Percentiles rank a stretch among this genome's conserved stretches.
phyloP scores from a whole-genome alignment of 768 basidiomycete species.

The Naganishia vaughanmartiniae region DNA sequence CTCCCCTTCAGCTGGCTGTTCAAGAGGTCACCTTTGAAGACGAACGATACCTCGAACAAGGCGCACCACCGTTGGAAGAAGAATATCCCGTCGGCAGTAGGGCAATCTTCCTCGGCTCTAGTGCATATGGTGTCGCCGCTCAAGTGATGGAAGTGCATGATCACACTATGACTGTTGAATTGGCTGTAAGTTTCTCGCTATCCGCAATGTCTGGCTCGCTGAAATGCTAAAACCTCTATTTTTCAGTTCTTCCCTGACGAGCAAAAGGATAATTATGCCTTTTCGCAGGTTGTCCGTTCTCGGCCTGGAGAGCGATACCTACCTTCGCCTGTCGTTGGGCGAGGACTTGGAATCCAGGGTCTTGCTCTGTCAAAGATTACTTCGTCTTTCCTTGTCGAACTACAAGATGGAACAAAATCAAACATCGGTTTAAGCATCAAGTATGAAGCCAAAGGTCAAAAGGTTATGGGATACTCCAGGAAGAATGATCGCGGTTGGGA shows the following conservation, averaged over 20 bases:
- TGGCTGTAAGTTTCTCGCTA: constrained; percentile 65
- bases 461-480: constrained; percentile 86
- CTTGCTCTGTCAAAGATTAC: constrained; percentile 85
- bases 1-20: constrained; percentile 82
- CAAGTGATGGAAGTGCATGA: constrained; percentile 75
- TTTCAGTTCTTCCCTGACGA: constrained; percentile 82
- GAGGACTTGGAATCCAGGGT: constrained; percentile 69
- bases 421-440: constrained; percentile 94
- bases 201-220: neutral
- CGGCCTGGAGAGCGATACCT: constrained; percentile 63
- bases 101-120: constrained; percentile 93
- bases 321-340: constrained; percentile 75
- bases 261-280: constrained; percentile 70
- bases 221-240: neutral
- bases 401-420: constrained; percentile 69
- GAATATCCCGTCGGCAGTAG: constrained; percentile 88
- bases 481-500: constrained; percentile 87
- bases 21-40: constrained; percentile 81
- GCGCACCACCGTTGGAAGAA: constrained; percentile 73
- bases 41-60: constrained; percentile 68
- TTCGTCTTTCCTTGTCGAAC: constrained; percentile 86
- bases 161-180: constrained; percentile 69
- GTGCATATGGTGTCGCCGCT: constrained; percentile 93
- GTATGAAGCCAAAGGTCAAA: constrained; percentile 88
- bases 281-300: constrained; percentile 65